A percentile compares a stretch with the other conserved stretches of the same genome.
These are phyloP conservation scores for Posidonia oceanica DNA, from an alignment of 116 monocot species.

Conservation along the genomic window DNA sequence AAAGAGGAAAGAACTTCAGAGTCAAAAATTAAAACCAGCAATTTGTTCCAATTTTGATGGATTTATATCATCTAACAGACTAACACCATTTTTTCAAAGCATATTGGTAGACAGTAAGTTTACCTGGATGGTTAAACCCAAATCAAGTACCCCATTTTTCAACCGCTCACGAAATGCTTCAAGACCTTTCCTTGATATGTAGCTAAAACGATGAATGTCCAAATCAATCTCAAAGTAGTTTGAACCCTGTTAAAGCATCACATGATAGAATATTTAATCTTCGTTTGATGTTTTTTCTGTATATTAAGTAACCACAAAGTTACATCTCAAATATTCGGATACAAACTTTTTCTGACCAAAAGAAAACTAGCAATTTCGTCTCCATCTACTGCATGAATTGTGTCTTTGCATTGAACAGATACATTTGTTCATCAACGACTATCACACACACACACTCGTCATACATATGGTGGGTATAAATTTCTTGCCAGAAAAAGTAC, in stretches of 20 bases:
- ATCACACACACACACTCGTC: too few relatives aligned
- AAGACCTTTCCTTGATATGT: conserved; percentile 93
- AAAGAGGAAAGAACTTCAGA: background rate
- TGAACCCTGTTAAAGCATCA: conserved; percentile 24
- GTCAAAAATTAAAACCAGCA: background rate
- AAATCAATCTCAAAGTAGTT: conserved; percentile 90
- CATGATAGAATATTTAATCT: background rate
- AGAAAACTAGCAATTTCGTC: too few relatives aligned
- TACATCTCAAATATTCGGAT: background rate
- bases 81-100: background rate
- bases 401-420: too few relatives aligned
- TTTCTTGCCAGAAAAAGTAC: too few relatives aligned
- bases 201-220: conserved; percentile 92
- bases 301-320: background rate
- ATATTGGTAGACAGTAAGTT: background rate
- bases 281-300: background rate
- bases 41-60: background rate
- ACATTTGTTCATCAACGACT: too few relatives aligned
- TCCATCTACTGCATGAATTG: too few relatives aligned
- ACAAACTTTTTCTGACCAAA: too few relatives aligned
- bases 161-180: conserved; percentile 77
- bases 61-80: background rate
- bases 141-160: conserved; percentile 60
- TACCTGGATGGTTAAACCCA: conserved; percentile 97
- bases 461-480: too few relatives aligned